Conservation (phyloP, 148 eudicot genomes). For the Limonium bicolor region DNA sequence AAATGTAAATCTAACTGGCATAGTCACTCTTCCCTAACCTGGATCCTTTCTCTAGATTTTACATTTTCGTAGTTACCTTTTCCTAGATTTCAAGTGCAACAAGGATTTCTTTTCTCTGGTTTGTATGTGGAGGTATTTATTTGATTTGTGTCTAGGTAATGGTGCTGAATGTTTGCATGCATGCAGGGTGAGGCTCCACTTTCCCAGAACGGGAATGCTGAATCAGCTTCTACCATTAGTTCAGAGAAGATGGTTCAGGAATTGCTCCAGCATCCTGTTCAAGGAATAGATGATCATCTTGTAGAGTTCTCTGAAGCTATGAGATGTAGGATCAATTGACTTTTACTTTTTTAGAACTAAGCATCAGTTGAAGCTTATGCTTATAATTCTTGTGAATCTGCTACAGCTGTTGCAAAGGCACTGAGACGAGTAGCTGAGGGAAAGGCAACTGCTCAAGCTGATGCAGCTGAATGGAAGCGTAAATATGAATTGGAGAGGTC, state of each 20-base stretch:
- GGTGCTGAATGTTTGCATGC: too few relatives aligned
- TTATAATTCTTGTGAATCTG: slow-evolving; percentile 3
- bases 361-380: neutral
- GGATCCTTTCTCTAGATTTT: too few relatives aligned
- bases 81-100: too few relatives aligned
- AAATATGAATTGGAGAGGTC: slow-evolving; percentile 83
- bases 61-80: too few relatives aligned
- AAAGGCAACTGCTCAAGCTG: slow-evolving; percentile 93
- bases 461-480: slow-evolving; percentile 97
- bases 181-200: slow-evolving; percentile 29
- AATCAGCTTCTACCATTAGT: slow-evolving; percentile 22
- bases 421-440: slow-evolving; percentile 79
- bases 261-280: slow-evolving; percentile 31
- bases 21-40: too few relatives aligned
- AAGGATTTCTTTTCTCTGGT: too few relatives aligned
- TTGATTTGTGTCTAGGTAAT: too few relatives aligned
- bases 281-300: slow-evolving; percentile 50
- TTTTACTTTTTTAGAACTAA: neutral
- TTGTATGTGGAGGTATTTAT: too few relatives aligned
- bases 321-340: slow-evolving; percentile 48
- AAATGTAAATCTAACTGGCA: too few relatives aligned
- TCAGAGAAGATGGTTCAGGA: slow-evolving; percentile 52
- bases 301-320: slow-evolving; percentile 70
- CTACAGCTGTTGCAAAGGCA: slow-evolving; percentile 83
- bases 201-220: slow-evolving; percentile 32